A percentile compares a stretch with the other conserved stretches of the same genome.
phyloP scores from a whole-genome alignment of 371 early-diverging fungal genomes.

The Apophysomyces ossiformis region DNA sequence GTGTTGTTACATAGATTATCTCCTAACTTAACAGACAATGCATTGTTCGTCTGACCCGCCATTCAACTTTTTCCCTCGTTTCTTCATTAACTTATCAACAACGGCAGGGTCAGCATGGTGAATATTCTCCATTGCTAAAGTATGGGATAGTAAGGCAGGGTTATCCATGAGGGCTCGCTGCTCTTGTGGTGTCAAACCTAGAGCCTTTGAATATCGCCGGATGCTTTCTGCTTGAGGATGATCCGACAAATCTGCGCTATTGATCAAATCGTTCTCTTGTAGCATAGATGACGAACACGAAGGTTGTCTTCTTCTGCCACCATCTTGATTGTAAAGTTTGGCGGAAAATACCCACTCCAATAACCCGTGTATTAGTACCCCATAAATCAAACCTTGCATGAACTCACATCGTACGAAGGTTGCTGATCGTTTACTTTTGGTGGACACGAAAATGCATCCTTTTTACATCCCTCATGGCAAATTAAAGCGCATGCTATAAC shows the following conservation, averaged over 20 bases:
- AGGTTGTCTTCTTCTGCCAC: constrained; percentile 3
- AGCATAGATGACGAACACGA: not conserved
- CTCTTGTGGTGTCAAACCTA: constrained; percentile 40
- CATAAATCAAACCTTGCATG: too few relatives aligned
- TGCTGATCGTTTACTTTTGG: constrained; percentile 53
- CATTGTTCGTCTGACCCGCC: constrained; percentile 27
- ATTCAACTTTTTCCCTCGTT: constrained; percentile 18
- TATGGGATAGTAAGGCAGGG: constrained; percentile 37
- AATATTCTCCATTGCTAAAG: constrained; percentile 28
- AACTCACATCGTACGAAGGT: constrained; percentile 48
- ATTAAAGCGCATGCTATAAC: constrained; percentile 44
- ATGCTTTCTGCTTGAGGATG: constrained; percentile 46
- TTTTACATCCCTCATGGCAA: constrained; percentile 47
- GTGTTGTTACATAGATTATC: constrained; percentile 5
- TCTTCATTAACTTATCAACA: constrained; percentile 24
- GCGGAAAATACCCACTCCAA: constrained; percentile 37
- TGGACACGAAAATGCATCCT: constrained; percentile 47
- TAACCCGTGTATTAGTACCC: not conserved
- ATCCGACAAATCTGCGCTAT: constrained; percentile 26
- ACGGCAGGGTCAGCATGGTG: constrained; percentile 25
- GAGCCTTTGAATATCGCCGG: constrained; percentile 36
- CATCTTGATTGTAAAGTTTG: constrained; percentile 18
- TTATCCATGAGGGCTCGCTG: constrained; percentile 39
- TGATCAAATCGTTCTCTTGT: not conserved
- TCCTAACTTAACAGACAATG: constrained; percentile 22